Evolutionary conservation across 352 stramenopile species (phyloP).

Genomic region (Pythium aphanidermatum): DNA sequence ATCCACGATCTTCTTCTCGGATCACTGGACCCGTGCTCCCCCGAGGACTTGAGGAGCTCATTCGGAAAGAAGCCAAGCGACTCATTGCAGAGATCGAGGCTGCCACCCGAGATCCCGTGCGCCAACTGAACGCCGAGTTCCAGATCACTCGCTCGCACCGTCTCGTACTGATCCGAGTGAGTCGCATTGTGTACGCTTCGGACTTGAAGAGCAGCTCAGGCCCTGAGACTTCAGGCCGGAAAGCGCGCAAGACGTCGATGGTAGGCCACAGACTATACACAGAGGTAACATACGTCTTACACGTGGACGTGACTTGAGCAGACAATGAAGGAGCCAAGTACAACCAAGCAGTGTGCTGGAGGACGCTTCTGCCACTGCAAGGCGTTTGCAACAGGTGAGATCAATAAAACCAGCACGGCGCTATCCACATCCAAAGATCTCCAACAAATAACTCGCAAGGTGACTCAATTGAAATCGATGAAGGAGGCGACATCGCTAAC

Average conservation of each 20-base stretch:
- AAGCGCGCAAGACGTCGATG: too few species aligned
- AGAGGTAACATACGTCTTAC: too few species aligned
- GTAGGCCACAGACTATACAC: too few species aligned
- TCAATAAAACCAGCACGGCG: conserved; percentile 19
- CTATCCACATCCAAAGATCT: conserved; percentile 26
- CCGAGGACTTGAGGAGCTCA: conserved; percentile 33
- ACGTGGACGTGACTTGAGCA: too few species aligned
- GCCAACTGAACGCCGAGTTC: conserved; percentile 47
- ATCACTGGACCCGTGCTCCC: not conserved
- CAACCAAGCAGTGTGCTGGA: conserved; percentile 29
- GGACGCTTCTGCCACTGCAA: conserved; percentile 46
- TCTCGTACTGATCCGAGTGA: conserved; percentile 49
- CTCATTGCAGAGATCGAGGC: conserved; percentile 42
- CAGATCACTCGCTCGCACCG: conserved; percentile 47
- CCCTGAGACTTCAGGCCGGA: not conserved
- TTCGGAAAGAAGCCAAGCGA: conserved; percentile 36
- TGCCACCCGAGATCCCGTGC: conserved; percentile 32
- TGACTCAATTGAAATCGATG: conserved; percentile 5
- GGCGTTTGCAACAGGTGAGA: conserved; percentile 13
- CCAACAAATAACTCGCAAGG: conserved; percentile 54
- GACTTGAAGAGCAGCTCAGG: conserved; percentile 23
- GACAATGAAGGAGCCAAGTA: too few species aligned
- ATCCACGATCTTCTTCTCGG: not conserved
- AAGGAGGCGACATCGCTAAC: not conserved
- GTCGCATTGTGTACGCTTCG: conserved; percentile 47